Evolutionary conservation across 768 basidiomycete species (phyloP).

Genomic region (Amanita pseudoporphyria): DNA sequence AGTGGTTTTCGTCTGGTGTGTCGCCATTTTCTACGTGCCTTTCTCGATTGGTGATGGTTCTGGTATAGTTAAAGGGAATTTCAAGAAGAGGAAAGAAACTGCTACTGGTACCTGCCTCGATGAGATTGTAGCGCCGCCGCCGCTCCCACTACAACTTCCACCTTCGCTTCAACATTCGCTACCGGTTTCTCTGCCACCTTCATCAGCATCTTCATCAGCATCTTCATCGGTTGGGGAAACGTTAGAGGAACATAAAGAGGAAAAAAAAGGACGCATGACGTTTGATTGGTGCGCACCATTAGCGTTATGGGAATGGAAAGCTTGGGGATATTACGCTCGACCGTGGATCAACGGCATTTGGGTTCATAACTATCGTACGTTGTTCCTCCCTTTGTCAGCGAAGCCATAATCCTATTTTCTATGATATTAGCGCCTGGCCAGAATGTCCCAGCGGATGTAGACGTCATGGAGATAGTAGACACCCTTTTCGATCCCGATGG

Average conservation of each 20-base stretch:
- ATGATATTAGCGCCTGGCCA: constrained; percentile 6
- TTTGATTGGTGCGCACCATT: neutral
- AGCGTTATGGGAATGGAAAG: constrained; percentile 34
- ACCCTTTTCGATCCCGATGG: constrained; percentile 22
- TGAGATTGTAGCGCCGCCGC: neutral
- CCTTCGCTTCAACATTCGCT: no score
- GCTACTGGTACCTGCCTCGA: neutral
- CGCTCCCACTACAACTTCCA: neutral
- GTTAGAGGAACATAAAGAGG: neutral
- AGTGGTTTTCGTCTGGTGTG: neutral
- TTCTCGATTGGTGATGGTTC: neutral
- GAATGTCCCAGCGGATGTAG: constrained; percentile 10
- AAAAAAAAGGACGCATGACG: neutral
- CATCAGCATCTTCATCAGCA: neutral
- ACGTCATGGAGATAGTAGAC: constrained; percentile 23
- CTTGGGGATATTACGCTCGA: constrained; percentile 45
- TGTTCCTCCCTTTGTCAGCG: neutral
- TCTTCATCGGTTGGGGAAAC: neutral
- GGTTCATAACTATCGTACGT: constrained; percentile 36
- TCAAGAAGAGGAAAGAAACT: neutral
- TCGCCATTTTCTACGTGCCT: neutral
- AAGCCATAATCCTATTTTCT: neutral
- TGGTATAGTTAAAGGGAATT: neutral
- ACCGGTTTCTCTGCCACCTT: neutral
- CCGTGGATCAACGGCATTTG: constrained; percentile 30